These are phyloP conservation scores for Aspergillus quadricinctus DNA, from an alignment of 2,329 filamentous ascomycete species.

Conservation along the genomic window DNA sequence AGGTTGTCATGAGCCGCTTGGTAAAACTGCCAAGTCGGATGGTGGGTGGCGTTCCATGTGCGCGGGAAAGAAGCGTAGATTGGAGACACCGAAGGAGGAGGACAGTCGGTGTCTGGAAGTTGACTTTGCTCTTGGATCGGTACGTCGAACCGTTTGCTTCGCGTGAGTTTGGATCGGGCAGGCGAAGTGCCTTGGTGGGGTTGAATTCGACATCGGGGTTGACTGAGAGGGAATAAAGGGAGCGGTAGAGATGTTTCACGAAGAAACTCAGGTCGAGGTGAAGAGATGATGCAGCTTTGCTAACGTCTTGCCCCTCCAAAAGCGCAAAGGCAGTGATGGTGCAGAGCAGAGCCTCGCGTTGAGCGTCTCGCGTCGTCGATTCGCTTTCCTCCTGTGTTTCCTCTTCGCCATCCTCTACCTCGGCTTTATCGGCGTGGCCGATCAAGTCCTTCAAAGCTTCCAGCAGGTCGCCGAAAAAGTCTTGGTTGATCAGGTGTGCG, in stretches of 20 bases:
- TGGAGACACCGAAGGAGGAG: slow-evolving; percentile 84
- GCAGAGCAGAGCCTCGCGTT: slow-evolving; percentile 84
- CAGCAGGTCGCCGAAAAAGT: slow-evolving; percentile 95
- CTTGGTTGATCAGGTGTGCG: slow-evolving; percentile 94
- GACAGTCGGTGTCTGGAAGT: slow-evolving; percentile 91
- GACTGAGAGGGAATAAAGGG: slow-evolving; percentile 71
- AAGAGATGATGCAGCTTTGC: slow-evolving; percentile 73
- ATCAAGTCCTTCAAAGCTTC: slow-evolving; percentile 94
- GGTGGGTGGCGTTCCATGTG: slow-evolving; percentile 70
- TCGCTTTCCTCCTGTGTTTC: slow-evolving; percentile 31
- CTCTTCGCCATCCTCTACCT: slow-evolving; percentile 46
- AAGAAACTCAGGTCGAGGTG: slow-evolving; percentile 94
- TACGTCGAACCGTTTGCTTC: slow-evolving; percentile 30
- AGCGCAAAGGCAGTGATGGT: slow-evolving; percentile 96
- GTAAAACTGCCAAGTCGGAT: slow-evolving; percentile 84
- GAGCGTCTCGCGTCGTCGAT: slow-evolving; percentile 62
- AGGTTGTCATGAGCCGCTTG: slow-evolving; percentile 79
- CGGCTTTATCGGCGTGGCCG: slow-evolving; percentile 58
- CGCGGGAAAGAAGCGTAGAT: slow-evolving; percentile 73
- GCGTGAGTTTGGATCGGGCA: slow-evolving; percentile 60
- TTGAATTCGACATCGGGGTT: slow-evolving; percentile 82
- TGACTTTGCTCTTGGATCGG: slow-evolving; percentile 66
- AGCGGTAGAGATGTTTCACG: slow-evolving; percentile 86
- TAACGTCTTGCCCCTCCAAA: slow-evolving; percentile 86
- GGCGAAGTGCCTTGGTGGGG: slow-evolving; percentile 66